Percentiles rank a stretch among this genome's conserved stretches.
Conservation (phyloP, 129 eudicot species). For the Oenanthe sinensis region DNA sequence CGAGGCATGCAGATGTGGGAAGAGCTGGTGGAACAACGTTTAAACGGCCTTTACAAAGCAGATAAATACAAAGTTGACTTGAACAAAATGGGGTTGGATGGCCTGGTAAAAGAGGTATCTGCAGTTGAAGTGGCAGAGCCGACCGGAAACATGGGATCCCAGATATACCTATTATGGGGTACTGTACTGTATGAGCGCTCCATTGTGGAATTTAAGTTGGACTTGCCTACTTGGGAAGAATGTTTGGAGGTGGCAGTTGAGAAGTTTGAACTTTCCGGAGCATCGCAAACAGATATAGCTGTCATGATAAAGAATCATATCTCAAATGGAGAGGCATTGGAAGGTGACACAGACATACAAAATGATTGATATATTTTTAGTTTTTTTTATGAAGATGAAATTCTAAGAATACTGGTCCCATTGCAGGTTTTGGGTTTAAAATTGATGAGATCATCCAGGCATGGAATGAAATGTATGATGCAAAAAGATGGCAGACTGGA, state of each 20-base stretch:
- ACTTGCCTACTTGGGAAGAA: slow-evolving; percentile 84
- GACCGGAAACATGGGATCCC: slow-evolving; percentile 60
- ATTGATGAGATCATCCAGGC: slow-evolving; percentile 94
- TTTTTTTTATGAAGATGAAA: background rate
- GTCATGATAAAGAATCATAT: slow-evolving; percentile 92
- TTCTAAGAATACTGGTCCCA: background rate
- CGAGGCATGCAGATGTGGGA: slow-evolving; percentile 95
- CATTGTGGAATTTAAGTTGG: slow-evolving; percentile 67
- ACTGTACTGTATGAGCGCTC: slow-evolving; percentile 88
- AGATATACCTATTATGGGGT: slow-evolving; percentile 85
- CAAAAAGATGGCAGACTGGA: slow-evolving; percentile 79
- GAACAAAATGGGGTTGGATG: slow-evolving; percentile 58
- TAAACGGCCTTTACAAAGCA: slow-evolving; percentile 59
- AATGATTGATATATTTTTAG: background rate
- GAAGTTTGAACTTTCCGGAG: slow-evolving; percentile 91
- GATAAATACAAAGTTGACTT: slow-evolving; percentile 51
- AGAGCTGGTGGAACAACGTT: slow-evolving; percentile 72
- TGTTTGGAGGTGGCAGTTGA: slow-evolving; percentile 92
- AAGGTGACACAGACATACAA: slow-evolving; percentile 35
- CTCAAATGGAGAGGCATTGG: slow-evolving; percentile 65
- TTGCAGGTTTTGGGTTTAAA: slow-evolving; percentile 58
- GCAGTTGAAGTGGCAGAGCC: slow-evolving; percentile 61
- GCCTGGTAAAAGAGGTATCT: slow-evolving; percentile 43
- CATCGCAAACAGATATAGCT: slow-evolving; percentile 69
- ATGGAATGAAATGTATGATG: slow-evolving; percentile 98